A percentile compares a stretch with the other conserved stretches of the same genome.
These are phyloP conservation scores for Pyrus communis DNA, from an alignment of 306 rosid species.

Conservation along the genomic window DNA sequence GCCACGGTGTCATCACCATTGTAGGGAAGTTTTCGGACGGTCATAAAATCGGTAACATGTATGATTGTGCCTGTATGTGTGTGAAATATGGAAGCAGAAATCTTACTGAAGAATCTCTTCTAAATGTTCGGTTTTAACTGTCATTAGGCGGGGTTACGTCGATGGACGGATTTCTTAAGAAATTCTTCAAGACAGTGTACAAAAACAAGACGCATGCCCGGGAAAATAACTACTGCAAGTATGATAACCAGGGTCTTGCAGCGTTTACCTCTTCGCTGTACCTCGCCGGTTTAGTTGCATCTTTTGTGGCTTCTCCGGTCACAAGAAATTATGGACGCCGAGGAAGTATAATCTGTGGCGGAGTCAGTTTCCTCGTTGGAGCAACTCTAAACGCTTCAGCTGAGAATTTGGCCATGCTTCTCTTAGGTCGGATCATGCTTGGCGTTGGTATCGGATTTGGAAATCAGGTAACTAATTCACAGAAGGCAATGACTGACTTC, in stretches of 20 bases:
- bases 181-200: conserved; percentile 66
- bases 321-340: conserved; percentile 72
- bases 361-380: conserved; percentile 66
- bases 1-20: no score
- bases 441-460: conserved; percentile 96
- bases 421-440: conserved; percentile 81
- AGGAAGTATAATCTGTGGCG: conserved; percentile 63
- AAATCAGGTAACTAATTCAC: conserved; percentile 53
- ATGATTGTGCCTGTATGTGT: no score
- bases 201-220: conserved; percentile 52
- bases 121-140: background rate
- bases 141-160: conserved; percentile 86
- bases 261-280: conserved; percentile 89
- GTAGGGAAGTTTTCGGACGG: no score
- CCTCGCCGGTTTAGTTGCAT: conserved; percentile 77
- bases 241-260: conserved; percentile 71
- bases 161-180: conserved; percentile 70
- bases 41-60: no score
- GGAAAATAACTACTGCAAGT: conserved; percentile 91
- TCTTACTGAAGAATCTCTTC: background rate
- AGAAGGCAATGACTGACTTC: background rate
- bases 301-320: conserved; percentile 69
- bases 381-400: conserved; percentile 65
- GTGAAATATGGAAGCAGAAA: background rate
- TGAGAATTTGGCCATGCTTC: conserved; percentile 56